Base-by-base conservation (phyloP, 331 rosid species). In the Malus hybrid region DNA sequence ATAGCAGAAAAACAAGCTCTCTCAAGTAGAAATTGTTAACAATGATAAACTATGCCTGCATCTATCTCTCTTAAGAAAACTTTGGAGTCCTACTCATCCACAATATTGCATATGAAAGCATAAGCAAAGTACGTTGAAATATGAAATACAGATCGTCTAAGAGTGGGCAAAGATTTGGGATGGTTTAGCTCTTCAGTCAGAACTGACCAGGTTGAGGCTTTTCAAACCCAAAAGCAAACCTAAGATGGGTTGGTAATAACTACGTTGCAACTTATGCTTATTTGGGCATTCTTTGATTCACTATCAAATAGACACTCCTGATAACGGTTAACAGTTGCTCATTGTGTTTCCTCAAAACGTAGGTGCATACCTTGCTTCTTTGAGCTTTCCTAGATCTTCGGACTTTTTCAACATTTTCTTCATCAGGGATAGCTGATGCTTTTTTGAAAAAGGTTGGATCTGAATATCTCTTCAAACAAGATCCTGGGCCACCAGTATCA, bases 401-500 rank as follows among this genome's bases (percentile, higher is more conserved):
- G 31, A 80, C 65, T 79, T 88, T 90, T 73, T 77, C 91, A 64
- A 70, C 63, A 86, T 80, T 86, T 20, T 78, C 80, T 83, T 86
- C 94, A 55, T 87, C 89, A 13, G 85, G 81, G 79, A 80, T 80
- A 71, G 82, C 86, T n/a, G 93, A 85, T 72, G 71, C 83, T 85
- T 85, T 92, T 83, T 85, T 90, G 79, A 95, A 92, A 77, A 90
- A 89, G 64, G 96, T 89, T 79, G 99, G 97, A 88, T 95, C 99
- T 65, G 99, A 95, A 90, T 95, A 95, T 84, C 93, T 86, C 86
- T 84, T 92, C 67, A 86, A 85, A 84, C 99, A 95, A 74, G 99
- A 92, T 85, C 97, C 99, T 39, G 91, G 96, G 22, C 97, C 97
- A 72, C 97, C 93, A n/a, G 83, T 76, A 85, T 92, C 99, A 63